Evolutionary conservation across 768 basidiomycete genomes (phyloP).

Genomic region (Auriscalpium microsporum): DNA sequence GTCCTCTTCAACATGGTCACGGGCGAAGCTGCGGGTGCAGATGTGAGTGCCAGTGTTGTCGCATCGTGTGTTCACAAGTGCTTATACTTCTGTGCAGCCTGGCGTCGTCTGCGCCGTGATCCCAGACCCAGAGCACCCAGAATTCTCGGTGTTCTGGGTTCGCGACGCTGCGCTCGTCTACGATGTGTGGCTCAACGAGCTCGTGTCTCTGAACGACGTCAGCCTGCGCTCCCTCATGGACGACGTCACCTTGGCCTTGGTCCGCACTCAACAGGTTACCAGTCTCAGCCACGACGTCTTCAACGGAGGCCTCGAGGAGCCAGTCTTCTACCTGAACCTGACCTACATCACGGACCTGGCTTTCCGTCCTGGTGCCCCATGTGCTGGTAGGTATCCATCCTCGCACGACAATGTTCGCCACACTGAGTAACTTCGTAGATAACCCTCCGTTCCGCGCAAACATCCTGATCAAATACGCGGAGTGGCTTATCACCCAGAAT

Average conservation of each 20-base stretch:
- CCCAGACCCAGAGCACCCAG: not conserved
- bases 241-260: not conserved
- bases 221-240: slow-evolving; percentile 3
- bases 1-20: not conserved
- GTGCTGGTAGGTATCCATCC: slow-evolving; percentile 1
- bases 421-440: not conserved
- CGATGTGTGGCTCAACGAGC: slow-evolving; percentile 1
- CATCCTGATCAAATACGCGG: slow-evolving; percentile 5
- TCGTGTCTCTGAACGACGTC: not conserved
- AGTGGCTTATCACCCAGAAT: slow-evolving; percentile 5
- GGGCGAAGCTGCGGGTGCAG: slow-evolving; percentile 2
- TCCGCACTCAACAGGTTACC: slow-evolving; percentile 5
- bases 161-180: slow-evolving; percentile 4
- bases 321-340: slow-evolving; percentile 3
- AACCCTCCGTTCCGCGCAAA: slow-evolving; percentile 5
- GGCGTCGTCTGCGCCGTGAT: slow-evolving; percentile 4
- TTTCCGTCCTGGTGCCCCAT: not conserved
- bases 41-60: not conserved
- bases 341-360: not conserved
- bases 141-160: slow-evolving; percentile 4
- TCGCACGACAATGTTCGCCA: not conserved
- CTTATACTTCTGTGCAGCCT: not conserved
- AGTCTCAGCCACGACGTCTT: not conserved
- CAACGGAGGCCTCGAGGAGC: slow-evolving; percentile 4
- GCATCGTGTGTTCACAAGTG: not conserved